These are phyloP conservation scores for Mitragyna speciosa DNA, from an alignment of 257 asterid species.

Conservation along the genomic window DNA sequence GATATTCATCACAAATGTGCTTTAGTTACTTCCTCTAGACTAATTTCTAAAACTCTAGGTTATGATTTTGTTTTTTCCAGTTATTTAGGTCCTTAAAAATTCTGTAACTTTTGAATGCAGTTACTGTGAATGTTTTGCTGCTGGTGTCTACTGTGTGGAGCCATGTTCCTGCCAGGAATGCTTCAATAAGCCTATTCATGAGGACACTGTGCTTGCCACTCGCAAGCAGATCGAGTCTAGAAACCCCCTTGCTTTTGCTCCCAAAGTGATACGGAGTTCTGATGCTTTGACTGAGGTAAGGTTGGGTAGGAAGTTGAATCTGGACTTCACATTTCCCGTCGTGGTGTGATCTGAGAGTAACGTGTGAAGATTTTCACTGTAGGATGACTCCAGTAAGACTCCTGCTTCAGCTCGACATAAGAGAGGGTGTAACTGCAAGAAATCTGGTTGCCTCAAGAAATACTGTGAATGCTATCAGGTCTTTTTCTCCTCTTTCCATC, in stretches of 20 bases:
- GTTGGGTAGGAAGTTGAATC: conserved; percentile 38
- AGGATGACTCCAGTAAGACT: conserved; percentile 81
- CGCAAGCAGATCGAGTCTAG: conserved; percentile 95
- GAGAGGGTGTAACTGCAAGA: conserved; percentile 99
- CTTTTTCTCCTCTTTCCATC: conserved; percentile 10
- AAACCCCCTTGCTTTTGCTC: conserved; percentile 98
- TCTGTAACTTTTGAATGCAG: conserved; percentile 42
- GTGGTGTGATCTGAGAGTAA: conserved; percentile 15
- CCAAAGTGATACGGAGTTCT: conserved; percentile 71
- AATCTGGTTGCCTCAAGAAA: conserved; percentile 92
- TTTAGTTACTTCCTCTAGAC: background rate
- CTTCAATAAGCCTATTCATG: conserved; percentile 94
- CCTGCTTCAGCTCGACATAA: conserved; percentile 99
- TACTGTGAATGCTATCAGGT: conserved; percentile 99
- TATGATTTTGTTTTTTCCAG: background rate
- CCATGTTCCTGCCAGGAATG: conserved; percentile 92
- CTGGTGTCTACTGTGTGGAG: conserved; percentile 95
- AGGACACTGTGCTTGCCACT: conserved; percentile 88
- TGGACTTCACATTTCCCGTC: background rate
- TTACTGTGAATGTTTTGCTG: conserved; percentile 98
- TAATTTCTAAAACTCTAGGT: background rate
- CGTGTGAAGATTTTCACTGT: conserved; percentile 17
- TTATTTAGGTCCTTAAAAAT: background rate
- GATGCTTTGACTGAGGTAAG: conserved; percentile 47
- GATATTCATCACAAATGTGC: background rate